phyloP scores from a whole-genome alignment of 805 yeast species.

The Naumovozyma dairenensis region DNA sequence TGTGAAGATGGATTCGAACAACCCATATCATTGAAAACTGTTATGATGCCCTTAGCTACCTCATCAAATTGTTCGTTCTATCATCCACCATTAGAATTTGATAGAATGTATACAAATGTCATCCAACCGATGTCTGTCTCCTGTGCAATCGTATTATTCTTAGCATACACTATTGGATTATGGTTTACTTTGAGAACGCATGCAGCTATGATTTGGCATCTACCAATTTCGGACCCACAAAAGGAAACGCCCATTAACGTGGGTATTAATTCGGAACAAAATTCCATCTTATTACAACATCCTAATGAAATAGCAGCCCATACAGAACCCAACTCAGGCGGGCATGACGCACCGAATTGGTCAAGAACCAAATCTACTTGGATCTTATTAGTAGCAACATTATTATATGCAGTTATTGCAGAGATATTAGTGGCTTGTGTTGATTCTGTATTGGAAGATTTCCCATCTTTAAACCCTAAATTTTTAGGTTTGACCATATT shows the following conservation, averaged over 20 bases:
- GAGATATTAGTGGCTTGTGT: constrained; percentile 90
- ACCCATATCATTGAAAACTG: constrained; percentile 9
- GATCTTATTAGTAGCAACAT: constrained; percentile 73
- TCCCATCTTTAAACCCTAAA: constrained; percentile 74
- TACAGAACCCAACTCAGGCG: constrained; percentile 37
- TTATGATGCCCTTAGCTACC: constrained; percentile 39
- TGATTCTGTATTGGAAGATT: constrained; percentile 68
- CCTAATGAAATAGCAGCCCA: constrained; percentile 11
- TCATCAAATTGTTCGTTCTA: constrained; percentile 53
- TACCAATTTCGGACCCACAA: constrained; percentile 16
- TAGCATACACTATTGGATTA: constrained; percentile 80
- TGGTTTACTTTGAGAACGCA: constrained; percentile 92
- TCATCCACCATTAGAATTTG: constrained; percentile 67
- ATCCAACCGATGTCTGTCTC: constrained; percentile 73
- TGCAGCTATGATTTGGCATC: constrained; percentile 91
- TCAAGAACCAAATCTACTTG: constrained; percentile 73
- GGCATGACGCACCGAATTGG: constrained; percentile 98
- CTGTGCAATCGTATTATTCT: constrained; percentile 70
- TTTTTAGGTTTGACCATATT: constrained; percentile 88
- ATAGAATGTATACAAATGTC: constrained; percentile 53
- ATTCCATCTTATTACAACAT: constrained; percentile 2
- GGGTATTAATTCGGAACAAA: constrained; percentile 1
- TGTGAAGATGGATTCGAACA: constrained; percentile 36
- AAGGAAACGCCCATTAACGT: not conserved
- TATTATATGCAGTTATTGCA: constrained; percentile 85